A percentile compares a stretch with the other conserved stretches of the same genome.
These are phyloP conservation scores for Davidsoniella australis DNA, from an alignment of 2,329 filamentous ascomycete species.

Conservation along the genomic window DNA sequence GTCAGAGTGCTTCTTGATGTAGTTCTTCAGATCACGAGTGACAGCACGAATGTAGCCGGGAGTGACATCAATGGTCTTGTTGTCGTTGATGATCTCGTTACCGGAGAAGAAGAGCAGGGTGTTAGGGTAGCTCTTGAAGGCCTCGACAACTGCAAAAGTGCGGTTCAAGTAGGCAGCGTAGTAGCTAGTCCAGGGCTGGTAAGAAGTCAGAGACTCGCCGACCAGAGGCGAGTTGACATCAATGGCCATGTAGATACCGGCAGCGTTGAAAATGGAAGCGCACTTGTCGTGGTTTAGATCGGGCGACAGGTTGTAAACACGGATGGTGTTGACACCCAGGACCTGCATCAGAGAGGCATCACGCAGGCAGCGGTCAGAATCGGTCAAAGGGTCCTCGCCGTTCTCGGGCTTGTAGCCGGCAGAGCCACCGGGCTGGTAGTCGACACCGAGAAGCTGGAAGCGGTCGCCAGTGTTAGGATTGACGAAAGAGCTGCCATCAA, in stretches of 20 bases:
- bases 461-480: slow-evolving; percentile 39
- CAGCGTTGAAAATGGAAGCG: slow-evolving; percentile 50
- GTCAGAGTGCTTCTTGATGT: slow-evolving; percentile 53
- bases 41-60: slow-evolving; percentile 61
- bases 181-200: slow-evolving; percentile 41
- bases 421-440: slow-evolving; percentile 52
- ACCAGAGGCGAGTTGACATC: slow-evolving; percentile 49
- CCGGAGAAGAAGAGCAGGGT: slow-evolving; percentile 59
- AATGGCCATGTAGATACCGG: slow-evolving; percentile 52
- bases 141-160: slow-evolving; percentile 49
- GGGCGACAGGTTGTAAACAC: slow-evolving; percentile 52
- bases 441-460: slow-evolving; percentile 50
- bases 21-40: slow-evolving; percentile 65
- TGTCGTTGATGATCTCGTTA: slow-evolving; percentile 61
- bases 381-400: slow-evolving; percentile 41
- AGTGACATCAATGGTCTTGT: slow-evolving; percentile 38
- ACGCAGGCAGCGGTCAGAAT: slow-evolving; percentile 39
- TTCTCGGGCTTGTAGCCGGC: slow-evolving; percentile 39
- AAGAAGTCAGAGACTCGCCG: slow-evolving; percentile 39
- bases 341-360: slow-evolving; percentile 50
- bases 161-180: slow-evolving; percentile 44
- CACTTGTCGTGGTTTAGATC: slow-evolving; percentile 50
- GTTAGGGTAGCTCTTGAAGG: slow-evolving; percentile 50
- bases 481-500: slow-evolving; percentile 41
- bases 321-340: slow-evolving; percentile 48